phyloP scores from a whole-genome alignment of 73 alveolate species.

The Paramecium primaurelia region DNA sequence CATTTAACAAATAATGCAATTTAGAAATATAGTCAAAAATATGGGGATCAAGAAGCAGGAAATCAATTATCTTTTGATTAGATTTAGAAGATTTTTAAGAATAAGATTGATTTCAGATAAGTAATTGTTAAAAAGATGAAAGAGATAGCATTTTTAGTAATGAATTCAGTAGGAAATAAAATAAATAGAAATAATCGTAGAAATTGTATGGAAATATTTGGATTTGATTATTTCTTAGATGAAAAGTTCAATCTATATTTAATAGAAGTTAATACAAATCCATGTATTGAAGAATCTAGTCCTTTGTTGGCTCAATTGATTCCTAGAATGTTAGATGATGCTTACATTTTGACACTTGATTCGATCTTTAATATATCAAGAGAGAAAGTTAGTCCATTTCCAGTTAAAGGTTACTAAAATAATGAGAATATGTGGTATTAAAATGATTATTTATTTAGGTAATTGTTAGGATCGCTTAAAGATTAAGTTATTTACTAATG shows the following conservation, averaged over 20 bases:
- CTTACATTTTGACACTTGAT: slow-evolving; percentile 78
- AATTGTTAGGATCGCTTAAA: background rate
- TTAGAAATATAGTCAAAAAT: slow-evolving; percentile 68
- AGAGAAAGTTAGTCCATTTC: background rate
- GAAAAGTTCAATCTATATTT: slow-evolving; percentile 79
- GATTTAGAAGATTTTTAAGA: slow-evolving; percentile 49
- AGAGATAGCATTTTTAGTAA: background rate
- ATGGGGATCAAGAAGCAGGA: slow-evolving; percentile 86
- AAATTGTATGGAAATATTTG: slow-evolving; percentile 88
- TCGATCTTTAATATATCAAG: slow-evolving; percentile 36
- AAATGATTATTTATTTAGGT: background rate
- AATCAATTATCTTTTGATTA: slow-evolving; percentile 72
- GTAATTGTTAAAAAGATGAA: slow-evolving; percentile 17
- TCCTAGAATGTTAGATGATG: slow-evolving; percentile 91
- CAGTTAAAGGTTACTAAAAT: background rate
- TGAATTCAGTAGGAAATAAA: slow-evolving; percentile 72
- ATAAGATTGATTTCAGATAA: background rate
- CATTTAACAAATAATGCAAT: slow-evolving; percentile 87
- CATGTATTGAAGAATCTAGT: slow-evolving; percentile 83
- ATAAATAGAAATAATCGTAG: slow-evolving; percentile 72
- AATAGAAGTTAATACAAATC: slow-evolving; percentile 89
- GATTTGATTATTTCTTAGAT: slow-evolving; percentile 91
- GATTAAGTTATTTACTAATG: background rate
- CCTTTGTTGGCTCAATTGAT: slow-evolving; percentile 70
- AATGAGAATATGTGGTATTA: background rate